phyloP scores from a whole-genome alignment of 2,329 filamentous ascomycete species.

The Beauveria varroae region DNA sequence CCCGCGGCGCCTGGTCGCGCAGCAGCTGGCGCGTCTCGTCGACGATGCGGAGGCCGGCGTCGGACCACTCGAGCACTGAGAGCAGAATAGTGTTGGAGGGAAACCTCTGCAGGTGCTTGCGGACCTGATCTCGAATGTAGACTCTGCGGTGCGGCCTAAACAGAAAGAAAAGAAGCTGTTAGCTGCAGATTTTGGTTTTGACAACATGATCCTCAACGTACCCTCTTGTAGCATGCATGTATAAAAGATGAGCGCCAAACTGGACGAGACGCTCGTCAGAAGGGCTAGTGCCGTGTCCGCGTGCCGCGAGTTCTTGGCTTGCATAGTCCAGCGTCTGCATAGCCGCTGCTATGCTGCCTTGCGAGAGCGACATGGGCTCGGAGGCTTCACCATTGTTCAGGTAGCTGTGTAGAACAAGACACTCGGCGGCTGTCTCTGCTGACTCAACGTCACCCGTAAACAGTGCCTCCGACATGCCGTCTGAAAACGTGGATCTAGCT shows the following conservation, averaged over 20 bases:
- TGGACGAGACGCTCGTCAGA: conserved; percentile 62
- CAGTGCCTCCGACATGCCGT: conserved; percentile 48
- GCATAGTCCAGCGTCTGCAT: conserved; percentile 34
- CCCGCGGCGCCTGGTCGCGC: conserved; percentile 39
- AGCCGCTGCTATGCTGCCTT: conserved; percentile 50
- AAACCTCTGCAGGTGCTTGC: conserved; percentile 54
- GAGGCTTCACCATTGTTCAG: conserved; percentile 37
- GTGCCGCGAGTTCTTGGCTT: conserved; percentile 35
- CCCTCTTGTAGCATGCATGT: conserved; percentile 55
- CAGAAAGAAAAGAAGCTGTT: conserved; percentile 19
- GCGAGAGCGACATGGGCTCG: conserved; percentile 37
- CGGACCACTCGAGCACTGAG: conserved; percentile 63
- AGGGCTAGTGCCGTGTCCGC: conserved; percentile 23
- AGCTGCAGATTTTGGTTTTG: not conserved
- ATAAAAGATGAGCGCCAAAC: conserved; percentile 57
- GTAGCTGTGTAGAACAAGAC: conserved; percentile 60
- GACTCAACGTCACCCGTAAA: conserved; percentile 38
- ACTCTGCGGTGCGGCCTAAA: conserved; percentile 58
- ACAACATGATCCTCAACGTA: conserved; percentile 23
- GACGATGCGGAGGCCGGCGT: conserved; percentile 63
- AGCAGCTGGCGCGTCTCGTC: conserved; percentile 68
- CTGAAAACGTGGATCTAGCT: conserved; percentile 39
- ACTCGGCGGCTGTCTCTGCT: conserved; percentile 51
- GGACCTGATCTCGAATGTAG: conserved; percentile 55
- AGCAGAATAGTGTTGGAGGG: conserved; percentile 73